phyloP scores from a whole-genome alignment of 306 rosid genomes.

The Potentilla sterilis region DNA sequence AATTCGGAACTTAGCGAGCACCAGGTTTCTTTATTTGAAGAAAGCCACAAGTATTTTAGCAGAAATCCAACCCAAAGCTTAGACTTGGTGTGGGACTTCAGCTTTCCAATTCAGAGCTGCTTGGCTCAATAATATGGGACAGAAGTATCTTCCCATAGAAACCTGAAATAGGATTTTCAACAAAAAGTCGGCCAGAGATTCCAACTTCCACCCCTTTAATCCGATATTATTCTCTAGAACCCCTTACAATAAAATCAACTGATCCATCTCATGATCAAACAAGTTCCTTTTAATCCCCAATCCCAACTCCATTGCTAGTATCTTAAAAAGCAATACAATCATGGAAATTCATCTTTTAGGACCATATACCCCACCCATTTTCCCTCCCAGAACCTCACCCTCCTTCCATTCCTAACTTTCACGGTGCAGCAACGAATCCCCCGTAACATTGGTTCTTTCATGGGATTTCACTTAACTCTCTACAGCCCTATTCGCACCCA shows the following conservation, averaged over 20 bases:
- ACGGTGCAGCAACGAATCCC: neutral
- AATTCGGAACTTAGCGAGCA: neutral
- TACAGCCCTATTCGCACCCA: neutral
- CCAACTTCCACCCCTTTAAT: neutral
- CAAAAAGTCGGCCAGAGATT: neutral
- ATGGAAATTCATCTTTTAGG: no score
- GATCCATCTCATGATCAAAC: neutral
- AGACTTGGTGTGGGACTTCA: neutral
- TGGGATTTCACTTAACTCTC: neutral
- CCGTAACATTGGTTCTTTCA: neutral
- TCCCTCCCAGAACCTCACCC: neutral
- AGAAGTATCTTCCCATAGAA: neutral
- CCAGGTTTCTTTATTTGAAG: neutral
- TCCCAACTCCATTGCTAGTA: neutral
- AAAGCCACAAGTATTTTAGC: neutral
- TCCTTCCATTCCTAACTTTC: neutral
- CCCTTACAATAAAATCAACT: neutral
- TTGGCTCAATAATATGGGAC: neutral
- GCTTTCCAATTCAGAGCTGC: neutral
- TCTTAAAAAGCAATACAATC: neutral
- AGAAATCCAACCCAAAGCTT: neutral
- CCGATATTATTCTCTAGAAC: no score
- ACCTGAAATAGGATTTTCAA: neutral
- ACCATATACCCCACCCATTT: neutral
- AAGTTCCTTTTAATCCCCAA: neutral